These are phyloP conservation scores for Fusarium sp. DNA, from an alignment of 2,329 filamentous ascomycete species.

Conservation along the genomic window DNA sequence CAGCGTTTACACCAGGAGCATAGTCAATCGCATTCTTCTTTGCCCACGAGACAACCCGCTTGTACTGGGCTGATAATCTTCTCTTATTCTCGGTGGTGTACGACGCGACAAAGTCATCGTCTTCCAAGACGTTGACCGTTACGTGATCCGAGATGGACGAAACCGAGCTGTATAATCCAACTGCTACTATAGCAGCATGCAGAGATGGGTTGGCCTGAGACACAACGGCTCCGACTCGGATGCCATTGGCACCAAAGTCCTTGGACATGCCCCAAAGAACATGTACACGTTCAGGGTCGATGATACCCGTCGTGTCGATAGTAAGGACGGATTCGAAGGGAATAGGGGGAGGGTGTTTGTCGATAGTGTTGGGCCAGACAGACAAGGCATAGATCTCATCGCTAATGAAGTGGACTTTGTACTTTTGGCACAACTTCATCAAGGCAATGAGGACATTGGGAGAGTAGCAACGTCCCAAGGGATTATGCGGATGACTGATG, in stretches of 20 bases:
- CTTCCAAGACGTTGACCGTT: constrained; percentile 60
- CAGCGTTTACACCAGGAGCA: constrained; percentile 64
- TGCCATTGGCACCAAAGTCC: constrained; percentile 71
- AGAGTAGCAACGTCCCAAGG: constrained; percentile 64
- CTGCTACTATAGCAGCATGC: constrained; percentile 55
- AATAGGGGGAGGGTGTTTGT: constrained; percentile 43
- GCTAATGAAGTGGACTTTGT: constrained; percentile 67
- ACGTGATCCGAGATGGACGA: constrained; percentile 61
- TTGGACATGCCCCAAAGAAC: constrained; percentile 64
- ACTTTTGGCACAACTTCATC: constrained; percentile 63
- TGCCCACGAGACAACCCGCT: constrained; percentile 56
- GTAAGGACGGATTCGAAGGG: constrained; percentile 64
- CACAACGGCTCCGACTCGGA: constrained; percentile 66
- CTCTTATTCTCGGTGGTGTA: constrained; percentile 62
- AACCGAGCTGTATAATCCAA: constrained; percentile 60
- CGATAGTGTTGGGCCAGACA: constrained; percentile 60
- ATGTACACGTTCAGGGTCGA: constrained; percentile 66
- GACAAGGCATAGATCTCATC: constrained; percentile 68
- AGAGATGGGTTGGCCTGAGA: constrained; percentile 61
- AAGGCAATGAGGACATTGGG: constrained; percentile 57
- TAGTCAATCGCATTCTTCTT: constrained; percentile 60
- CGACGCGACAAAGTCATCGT: constrained; percentile 59
- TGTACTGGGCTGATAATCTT: constrained; percentile 58
- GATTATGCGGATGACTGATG: constrained; percentile 67
- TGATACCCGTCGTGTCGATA: constrained; percentile 59